These are phyloP conservation scores for Striga hermonthica DNA, from an alignment of 305 asterid species.

Conservation along the genomic window DNA sequence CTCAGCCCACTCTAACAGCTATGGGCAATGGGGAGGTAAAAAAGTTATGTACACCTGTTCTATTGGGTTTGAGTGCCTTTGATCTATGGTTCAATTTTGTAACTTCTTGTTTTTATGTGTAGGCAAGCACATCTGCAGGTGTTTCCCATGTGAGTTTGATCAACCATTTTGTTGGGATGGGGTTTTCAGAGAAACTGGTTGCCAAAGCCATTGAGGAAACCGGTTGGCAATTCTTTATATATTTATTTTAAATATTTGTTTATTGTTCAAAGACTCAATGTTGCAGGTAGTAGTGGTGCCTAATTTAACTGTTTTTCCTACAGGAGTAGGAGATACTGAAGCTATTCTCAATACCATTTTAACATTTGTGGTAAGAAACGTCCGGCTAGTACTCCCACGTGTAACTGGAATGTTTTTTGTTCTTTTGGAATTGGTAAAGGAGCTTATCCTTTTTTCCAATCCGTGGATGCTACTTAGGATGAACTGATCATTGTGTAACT, in stretches of 20 bases:
- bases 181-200: slow-evolving; percentile 70
- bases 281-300: no score
- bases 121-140: slow-evolving; percentile 69
- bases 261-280: no score
- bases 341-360: slow-evolving; percentile 63
- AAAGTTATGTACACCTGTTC: slow-evolving; percentile 15
- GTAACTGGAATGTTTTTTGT: not conserved
- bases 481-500: not conserved
- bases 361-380: slow-evolving; percentile 58
- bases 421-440: not conserved
- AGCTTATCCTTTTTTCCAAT: not conserved
- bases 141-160: slow-evolving; percentile 42
- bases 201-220: slow-evolving; percentile 72
- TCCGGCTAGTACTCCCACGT: not conserved
- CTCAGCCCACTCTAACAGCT: slow-evolving; percentile 33
- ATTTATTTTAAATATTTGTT: slow-evolving; percentile 22
- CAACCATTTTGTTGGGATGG: slow-evolving; percentile 66
- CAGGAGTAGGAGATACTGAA: slow-evolving; percentile 61
- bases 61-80: slow-evolving; percentile 6
- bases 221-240: slow-evolving; percentile 43
- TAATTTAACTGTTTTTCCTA: slow-evolving; percentile 7
- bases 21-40: slow-evolving; percentile 48
- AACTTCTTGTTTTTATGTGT: slow-evolving; percentile 28
- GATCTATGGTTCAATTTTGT: slow-evolving; percentile 18
- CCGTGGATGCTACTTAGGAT: not conserved